These are phyloP conservation scores for Blastobotrys indianensis DNA, from an alignment of 1,139 yeast species.

Conservation along the genomic window DNA sequence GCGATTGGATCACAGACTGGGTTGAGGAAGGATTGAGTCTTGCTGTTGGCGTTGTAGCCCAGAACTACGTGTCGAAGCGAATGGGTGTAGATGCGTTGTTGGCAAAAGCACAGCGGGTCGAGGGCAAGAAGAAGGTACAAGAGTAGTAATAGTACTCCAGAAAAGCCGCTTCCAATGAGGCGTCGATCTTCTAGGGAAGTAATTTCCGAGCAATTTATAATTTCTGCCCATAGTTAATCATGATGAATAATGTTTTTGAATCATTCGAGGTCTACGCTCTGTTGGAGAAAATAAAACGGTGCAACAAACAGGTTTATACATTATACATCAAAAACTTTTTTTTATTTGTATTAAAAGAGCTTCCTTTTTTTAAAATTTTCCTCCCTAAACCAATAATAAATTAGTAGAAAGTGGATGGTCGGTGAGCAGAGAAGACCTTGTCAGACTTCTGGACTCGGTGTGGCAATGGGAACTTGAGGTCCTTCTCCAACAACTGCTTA, in stretches of 20 bases:
- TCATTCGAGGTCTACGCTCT: too few relatives aligned
- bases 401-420: conserved; percentile 97
- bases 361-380: not conserved
- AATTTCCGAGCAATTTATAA: too few relatives aligned
- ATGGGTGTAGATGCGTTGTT: conserved; percentile 53
- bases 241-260: too few relatives aligned
- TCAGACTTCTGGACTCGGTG: conserved; percentile 95
- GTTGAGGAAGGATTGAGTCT: conserved; percentile 74
- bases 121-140: conserved; percentile 1
- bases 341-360: conserved; percentile 2
- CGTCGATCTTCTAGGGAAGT: not conserved
- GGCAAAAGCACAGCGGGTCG: not conserved
- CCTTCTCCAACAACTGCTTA: conserved; percentile 93
- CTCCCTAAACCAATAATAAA: not conserved
- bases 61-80: conserved; percentile 80
- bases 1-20: conserved; percentile 96
- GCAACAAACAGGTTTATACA: conserved; percentile 2
- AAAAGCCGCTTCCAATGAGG: too few relatives aligned
- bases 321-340: conserved; percentile 6
- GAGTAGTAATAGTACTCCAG: too few relatives aligned
- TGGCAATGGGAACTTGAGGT: conserved; percentile 99
- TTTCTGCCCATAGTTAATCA: too few relatives aligned
- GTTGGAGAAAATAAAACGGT: too few relatives aligned
- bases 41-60: conserved; percentile 81
- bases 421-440: conserved; percentile 83